Conservation (phyloP, 148 eudicot genomes). For the Gaultheria prostrata region DNA sequence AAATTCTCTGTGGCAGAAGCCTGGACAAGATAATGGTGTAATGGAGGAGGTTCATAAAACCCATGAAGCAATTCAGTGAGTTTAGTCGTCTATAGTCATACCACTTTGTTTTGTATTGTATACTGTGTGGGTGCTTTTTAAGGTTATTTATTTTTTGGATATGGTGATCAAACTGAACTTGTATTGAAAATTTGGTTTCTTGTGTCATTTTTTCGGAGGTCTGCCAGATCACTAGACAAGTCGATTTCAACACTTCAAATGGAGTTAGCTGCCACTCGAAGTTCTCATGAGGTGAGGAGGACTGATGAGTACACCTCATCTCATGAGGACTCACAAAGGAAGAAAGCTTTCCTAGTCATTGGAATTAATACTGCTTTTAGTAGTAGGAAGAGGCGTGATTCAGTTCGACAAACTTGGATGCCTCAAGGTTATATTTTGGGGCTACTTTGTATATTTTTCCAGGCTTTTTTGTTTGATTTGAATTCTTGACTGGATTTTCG, state of each 20-base stretch:
- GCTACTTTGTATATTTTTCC: background rate
- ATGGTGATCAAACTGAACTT: background rate
- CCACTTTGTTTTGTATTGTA: background rate
- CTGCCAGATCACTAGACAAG: conserved; percentile 69
- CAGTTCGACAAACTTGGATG: conserved; percentile 94
- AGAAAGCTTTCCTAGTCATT: conserved; percentile 77
- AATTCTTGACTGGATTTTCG: background rate
- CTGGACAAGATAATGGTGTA: conserved; percentile 54
- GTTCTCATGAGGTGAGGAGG: conserved; percentile 38
- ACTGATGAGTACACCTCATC: conserved; percentile 23
- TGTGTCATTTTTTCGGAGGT: conserved; percentile 24
- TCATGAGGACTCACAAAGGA: conserved; percentile 44
- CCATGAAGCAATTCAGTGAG: conserved; percentile 84
- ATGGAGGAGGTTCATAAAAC: conserved; percentile 76
- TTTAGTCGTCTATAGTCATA: background rate
- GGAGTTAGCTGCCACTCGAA: conserved; percentile 68
- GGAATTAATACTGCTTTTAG: conserved; percentile 97
- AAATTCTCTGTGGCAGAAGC: conserved; percentile 37
- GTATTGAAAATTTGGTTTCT: background rate
- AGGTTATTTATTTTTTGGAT: background rate
- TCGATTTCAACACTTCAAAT: conserved; percentile 73
- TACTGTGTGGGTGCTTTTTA: background rate
- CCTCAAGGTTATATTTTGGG: conserved; percentile 63
- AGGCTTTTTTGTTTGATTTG: background rate
- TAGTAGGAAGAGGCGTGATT: conserved; percentile 94